A percentile compares a stretch with the other conserved stretches of the same genome.
phyloP scores from a whole-genome alignment of 148 eudicot species.

The Chenopodium album region DNA sequence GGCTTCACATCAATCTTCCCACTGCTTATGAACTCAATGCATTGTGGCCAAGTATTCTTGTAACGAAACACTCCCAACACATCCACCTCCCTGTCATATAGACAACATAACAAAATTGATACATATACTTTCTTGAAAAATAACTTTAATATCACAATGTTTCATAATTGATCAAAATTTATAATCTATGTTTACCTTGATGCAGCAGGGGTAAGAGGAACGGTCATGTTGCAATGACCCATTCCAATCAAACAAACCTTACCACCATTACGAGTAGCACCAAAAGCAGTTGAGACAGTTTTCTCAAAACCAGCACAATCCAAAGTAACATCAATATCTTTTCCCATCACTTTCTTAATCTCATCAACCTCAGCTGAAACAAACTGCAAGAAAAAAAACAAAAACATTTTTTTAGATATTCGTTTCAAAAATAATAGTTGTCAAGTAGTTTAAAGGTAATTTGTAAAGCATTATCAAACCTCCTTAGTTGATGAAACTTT shows the following conservation, averaged over 20 bases:
- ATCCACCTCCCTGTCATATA: constrained; percentile 56
- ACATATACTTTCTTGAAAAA: too few species aligned
- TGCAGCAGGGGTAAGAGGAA: constrained; percentile 66
- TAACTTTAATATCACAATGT: too few species aligned
- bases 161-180: too few species aligned
- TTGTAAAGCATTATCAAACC: constrained; percentile 22
- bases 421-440: too few species aligned
- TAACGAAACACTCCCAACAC: constrained; percentile 63
- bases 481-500: constrained; percentile 46
- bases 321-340: constrained; percentile 48
- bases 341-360: constrained; percentile 47
- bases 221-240: constrained; percentile 58
- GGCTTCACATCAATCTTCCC: constrained; percentile 76
- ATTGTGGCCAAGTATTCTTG: constrained; percentile 72
- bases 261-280: constrained; percentile 56
- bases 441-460: too few species aligned
- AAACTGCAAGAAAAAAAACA: constrained; percentile 33
- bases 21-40: constrained; percentile 53
- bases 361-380: constrained; percentile 39
- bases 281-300: constrained; percentile 60
- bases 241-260: constrained; percentile 67
- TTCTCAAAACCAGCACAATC: constrained; percentile 74
- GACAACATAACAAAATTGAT: not conserved
- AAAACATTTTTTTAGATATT: too few species aligned
- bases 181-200: constrained; percentile 37